Base-by-base conservation (phyloP, 2,329 filamentous ascomycete species). In the Fonsecaea pugnacius region DNA sequence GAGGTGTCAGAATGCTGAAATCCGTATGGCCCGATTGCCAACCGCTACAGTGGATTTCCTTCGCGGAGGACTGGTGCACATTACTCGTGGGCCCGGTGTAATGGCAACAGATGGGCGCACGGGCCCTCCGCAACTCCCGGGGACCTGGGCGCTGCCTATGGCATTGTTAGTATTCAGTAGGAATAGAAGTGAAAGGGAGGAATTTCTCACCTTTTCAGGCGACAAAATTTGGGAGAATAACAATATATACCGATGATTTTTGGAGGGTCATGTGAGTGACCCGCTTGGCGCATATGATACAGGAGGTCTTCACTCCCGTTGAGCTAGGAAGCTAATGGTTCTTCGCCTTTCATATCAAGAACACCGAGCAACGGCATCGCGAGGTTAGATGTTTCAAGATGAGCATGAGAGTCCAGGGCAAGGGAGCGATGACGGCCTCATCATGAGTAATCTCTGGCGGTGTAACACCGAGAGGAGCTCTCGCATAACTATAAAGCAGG, bases 1-100 rank as follows among this genome's bases (percentile, higher is more conserved):
- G 50, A 32, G 50, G 50, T 52, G 27, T 16, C 24, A 14, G 50
- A 30, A 52, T 52, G 50, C 50, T 52, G 50, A 24, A 52, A 52
- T 16, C 50, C 50, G 27, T 52, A 52, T 52, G 27, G 50, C 50
- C 50, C 50, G 21, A 16, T n/a, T 24, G 50, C 50, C 27, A 52
- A 32, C 50, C 50, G 50, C 50, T 52, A 52, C 50, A 32, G 21
- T 52, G 50, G 50, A 32, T 52, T 52, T 52, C 50, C 50, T 52
- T 32, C 50, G 27, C 32, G 24, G 50, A 52, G 50, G 50, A 52
- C 50, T 52, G 18, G 50, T 52, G 24, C 50, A n/a, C 14, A n/a
- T n/a, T n/a, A 27, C 24, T 30, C 50, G 21, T 24, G 27, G 6
- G 43, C 24, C 6, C 14, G 30, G 18, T 51, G 48, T 51, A n/a